Percentiles rank a stretch among this genome's conserved stretches.
phyloP scores from a whole-genome alignment of 2,329 filamentous ascomycete species.

The Penicillium psychrosexuale region DNA sequence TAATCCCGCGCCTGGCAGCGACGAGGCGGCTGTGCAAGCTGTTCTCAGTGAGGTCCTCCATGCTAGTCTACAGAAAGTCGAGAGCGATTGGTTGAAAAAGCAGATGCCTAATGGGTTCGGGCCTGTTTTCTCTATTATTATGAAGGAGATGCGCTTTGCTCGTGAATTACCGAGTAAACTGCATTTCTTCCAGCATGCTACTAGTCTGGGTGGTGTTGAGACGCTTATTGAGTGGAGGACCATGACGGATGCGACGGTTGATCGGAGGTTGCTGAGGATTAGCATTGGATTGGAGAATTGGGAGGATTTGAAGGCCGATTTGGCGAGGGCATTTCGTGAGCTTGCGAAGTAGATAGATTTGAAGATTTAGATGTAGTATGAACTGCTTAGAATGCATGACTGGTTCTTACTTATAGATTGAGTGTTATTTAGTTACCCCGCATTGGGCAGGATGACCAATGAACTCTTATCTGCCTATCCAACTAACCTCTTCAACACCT shows the following conservation, averaged over 20 bases:
- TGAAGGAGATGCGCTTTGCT: conserved; percentile 61
- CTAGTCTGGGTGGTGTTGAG: conserved; percentile 89
- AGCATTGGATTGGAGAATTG: conserved; percentile 84
- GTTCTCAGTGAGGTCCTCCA: conserved; percentile 66
- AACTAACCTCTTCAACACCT: not conserved
- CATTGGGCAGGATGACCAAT: too few relatives aligned
- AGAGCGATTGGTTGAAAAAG: conserved; percentile 68
- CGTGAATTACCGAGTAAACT: conserved; percentile 72
- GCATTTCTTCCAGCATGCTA: conserved; percentile 86
- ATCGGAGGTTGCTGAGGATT: conserved; percentile 69
- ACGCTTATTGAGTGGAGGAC: conserved; percentile 94
- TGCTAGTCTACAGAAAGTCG: conserved; percentile 71
- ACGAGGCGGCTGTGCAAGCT: conserved; percentile 47
- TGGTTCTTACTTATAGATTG: not conserved
- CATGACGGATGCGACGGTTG: conserved; percentile 75
- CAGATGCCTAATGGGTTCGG: conserved; percentile 94
- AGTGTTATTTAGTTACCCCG: not conserved
- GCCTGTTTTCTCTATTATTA: conserved; percentile 76
- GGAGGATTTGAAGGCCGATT: conserved; percentile 77
- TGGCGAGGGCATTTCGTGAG: conserved; percentile 63
- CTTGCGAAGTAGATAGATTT: conserved; percentile 36
- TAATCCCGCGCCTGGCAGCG: conserved; percentile 39
- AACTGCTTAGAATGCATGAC: not conserved
- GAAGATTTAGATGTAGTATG: not conserved
- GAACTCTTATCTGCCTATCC: not conserved